Conservation (phyloP, 768 basidiomycete genomes). For the Mycena rosella region DNA sequence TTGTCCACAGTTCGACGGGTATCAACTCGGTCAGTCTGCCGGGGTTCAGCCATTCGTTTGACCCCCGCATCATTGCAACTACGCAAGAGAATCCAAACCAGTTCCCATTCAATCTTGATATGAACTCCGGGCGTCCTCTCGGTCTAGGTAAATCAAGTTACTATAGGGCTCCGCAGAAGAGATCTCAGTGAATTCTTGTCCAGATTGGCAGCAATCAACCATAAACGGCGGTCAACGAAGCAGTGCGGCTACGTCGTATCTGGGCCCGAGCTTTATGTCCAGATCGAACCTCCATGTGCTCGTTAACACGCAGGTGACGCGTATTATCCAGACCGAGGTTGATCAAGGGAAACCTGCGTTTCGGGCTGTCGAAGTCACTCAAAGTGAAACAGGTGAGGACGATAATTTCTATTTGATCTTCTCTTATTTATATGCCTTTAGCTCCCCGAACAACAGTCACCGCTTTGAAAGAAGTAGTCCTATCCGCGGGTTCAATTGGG, state of each 20-base stretch:
- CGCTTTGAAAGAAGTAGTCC: slow-evolving; percentile 45
- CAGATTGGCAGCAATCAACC: slow-evolving; percentile 44
- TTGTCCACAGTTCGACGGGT: too few relatives aligned
- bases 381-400: slow-evolving; percentile 7
- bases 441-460: slow-evolving; percentile 23
- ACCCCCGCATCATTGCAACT: slow-evolving; percentile 43
- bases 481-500: slow-evolving; percentile 46
- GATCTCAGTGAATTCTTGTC: not conserved
- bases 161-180: not conserved
- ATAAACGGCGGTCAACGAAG: slow-evolving; percentile 40
- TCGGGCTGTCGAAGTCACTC: slow-evolving; percentile 15
- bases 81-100: slow-evolving; percentile 41
- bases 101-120: slow-evolving; percentile 54
- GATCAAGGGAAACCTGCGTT: slow-evolving; percentile 9
- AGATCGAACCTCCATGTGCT: slow-evolving; percentile 46
- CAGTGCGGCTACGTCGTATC: slow-evolving; percentile 45
- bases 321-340: slow-evolving; percentile 26
- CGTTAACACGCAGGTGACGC: slow-evolving; percentile 38
- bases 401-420: not conserved
- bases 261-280: slow-evolving; percentile 37
- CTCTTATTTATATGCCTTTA: not conserved
- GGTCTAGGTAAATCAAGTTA: slow-evolving; percentile 45
- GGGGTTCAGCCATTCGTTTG: slow-evolving; percentile 41
- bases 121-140: slow-evolving; percentile 50
- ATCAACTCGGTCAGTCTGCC: too few relatives aligned